These are phyloP conservation scores for Globisporangium takayamanum DNA, from an alignment of 352 stramenopile genomes.

Conservation along the genomic window DNA sequence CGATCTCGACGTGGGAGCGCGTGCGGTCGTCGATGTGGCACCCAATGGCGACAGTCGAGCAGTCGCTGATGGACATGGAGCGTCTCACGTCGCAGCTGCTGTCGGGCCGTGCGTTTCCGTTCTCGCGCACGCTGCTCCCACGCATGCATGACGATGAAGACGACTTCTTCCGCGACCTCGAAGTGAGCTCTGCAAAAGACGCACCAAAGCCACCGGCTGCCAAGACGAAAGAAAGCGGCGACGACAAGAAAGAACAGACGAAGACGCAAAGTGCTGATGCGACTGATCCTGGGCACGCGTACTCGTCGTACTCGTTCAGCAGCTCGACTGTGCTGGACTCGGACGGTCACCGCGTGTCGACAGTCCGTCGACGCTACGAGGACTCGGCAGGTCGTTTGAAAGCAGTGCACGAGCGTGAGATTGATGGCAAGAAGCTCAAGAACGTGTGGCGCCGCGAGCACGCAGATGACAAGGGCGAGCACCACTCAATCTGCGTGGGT, in stretches of 20 bases:
- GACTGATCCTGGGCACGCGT: constrained; percentile 26
- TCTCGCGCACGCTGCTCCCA: constrained; percentile 8
- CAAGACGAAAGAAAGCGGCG: neutral
- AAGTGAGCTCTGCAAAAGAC: constrained; percentile 24
- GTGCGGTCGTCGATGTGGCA: constrained; percentile 74
- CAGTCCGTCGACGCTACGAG: constrained; percentile 76
- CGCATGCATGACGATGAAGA: constrained; percentile 25
- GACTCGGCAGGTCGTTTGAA: constrained; percentile 77
- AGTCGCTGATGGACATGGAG: constrained; percentile 76
- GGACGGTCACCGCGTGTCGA: constrained; percentile 50
- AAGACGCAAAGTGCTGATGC: constrained; percentile 16
- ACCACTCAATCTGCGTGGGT: constrained; percentile 36
- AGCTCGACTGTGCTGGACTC: constrained; percentile 70
- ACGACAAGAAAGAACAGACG: neutral
- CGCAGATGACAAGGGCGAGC: constrained; percentile 48
- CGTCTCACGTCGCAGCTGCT: constrained; percentile 37
- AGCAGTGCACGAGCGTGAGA: constrained; percentile 73
- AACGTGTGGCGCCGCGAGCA: constrained; percentile 73
- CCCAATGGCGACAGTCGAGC: constrained; percentile 71
- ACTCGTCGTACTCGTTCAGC: constrained; percentile 76
- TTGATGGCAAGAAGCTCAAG: constrained; percentile 53
- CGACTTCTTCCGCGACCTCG: constrained; percentile 81
- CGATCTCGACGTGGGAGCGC: constrained; percentile 74
- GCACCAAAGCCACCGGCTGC: constrained; percentile 14
- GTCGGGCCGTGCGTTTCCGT: constrained; percentile 10